Percentiles rank a stretch among this genome's conserved stretches.
Evolutionary conservation across 139 green algal species (phyloP).

Genomic region (Picochlorum costavermella): DNA sequence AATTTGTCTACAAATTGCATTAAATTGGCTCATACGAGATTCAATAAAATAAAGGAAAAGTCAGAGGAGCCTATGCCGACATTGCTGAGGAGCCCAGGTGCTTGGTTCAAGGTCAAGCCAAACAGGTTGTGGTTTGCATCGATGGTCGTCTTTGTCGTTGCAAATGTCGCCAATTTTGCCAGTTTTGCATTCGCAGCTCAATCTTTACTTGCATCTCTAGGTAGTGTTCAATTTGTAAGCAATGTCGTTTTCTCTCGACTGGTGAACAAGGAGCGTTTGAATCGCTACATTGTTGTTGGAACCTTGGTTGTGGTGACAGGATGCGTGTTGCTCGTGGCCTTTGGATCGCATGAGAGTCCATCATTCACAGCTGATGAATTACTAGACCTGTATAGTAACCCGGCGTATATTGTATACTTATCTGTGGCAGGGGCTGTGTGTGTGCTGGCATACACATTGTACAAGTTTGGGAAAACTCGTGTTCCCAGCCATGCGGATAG

Average conservation of each 20-base stretch:
- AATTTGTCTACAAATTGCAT: slow-evolving; percentile 76
- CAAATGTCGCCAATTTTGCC: slow-evolving; percentile 15
- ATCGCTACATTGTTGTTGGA: slow-evolving; percentile 41
- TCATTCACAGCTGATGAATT: slow-evolving; percentile 55
- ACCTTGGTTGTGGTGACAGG: slow-evolving; percentile 66
- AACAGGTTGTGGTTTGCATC: slow-evolving; percentile 59
- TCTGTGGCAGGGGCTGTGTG: background rate
- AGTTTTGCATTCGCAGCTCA: slow-evolving; percentile 67
- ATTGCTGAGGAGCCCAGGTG: background rate
- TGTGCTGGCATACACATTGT: slow-evolving; percentile 4
- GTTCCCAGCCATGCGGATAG: background rate
- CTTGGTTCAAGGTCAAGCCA: slow-evolving; percentile 7
- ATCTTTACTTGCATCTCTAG: slow-evolving; percentile 72
- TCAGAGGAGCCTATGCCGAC: background rate
- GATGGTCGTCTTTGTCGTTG: slow-evolving; percentile 19
- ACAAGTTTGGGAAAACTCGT: background rate
- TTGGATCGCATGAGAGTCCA: slow-evolving; percentile 71
- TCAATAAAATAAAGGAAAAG: background rate
- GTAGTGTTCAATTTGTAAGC: slow-evolving; percentile 77
- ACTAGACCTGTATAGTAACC: slow-evolving; percentile 49
- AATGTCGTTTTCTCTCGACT: slow-evolving; percentile 76
- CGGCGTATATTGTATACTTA: slow-evolving; percentile 63
- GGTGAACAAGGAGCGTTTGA: slow-evolving; percentile 67
- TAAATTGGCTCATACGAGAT: slow-evolving; percentile 86
- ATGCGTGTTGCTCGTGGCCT: slow-evolving; percentile 74